A percentile compares a stretch with the other conserved stretches of the same genome.
Conservation (phyloP, 768 basidiomycete genomes). For the Hebeloma cylindrosporum region DNA sequence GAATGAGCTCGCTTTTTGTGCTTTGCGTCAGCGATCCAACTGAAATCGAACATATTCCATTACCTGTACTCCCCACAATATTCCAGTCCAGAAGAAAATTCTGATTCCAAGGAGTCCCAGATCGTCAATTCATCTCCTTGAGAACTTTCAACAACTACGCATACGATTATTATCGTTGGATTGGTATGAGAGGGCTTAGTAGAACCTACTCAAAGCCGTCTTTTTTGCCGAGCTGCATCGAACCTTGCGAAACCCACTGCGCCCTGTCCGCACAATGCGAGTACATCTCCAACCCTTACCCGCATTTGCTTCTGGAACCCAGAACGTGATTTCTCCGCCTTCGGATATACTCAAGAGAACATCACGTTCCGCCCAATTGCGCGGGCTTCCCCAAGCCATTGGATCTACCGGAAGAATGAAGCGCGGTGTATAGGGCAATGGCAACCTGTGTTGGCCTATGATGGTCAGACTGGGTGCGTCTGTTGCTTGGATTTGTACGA, state of each 20-base stretch:
- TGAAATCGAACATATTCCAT: slow-evolving; percentile 12
- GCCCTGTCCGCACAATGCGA: slow-evolving; percentile 72
- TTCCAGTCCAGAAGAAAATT: slow-evolving; percentile 90
- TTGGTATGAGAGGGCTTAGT: slow-evolving; percentile 5
- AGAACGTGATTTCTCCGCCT: slow-evolving; percentile 82
- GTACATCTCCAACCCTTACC: slow-evolving; percentile 60
- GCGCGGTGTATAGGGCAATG: slow-evolving; percentile 46
- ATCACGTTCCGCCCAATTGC: slow-evolving; percentile 57
- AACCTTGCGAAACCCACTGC: slow-evolving; percentile 63
- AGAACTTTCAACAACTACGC: slow-evolving; percentile 58
- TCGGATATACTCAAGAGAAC: slow-evolving; percentile 77
- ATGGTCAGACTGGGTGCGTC: slow-evolving; percentile 42
- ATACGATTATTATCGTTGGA: too few relatives aligned
- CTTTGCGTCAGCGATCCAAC: too few relatives aligned
- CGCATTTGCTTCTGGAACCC: slow-evolving; percentile 57
- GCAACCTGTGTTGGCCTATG: slow-evolving; percentile 50
- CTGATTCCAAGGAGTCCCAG: slow-evolving; percentile 94
- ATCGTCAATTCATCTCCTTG: slow-evolving; percentile 84
- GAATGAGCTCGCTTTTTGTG: slow-evolving; percentile 66
- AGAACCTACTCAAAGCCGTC: slow-evolving; percentile 73
- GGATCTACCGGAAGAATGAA: slow-evolving; percentile 81
- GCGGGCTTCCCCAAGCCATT: slow-evolving; percentile 72
- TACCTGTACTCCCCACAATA: slow-evolving; percentile 64
- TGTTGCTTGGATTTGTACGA: slow-evolving; percentile 55
- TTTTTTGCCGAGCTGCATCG: slow-evolving; percentile 91